phyloP scores from a whole-genome alignment of 108 stramenopile genomes.

The Thalassiosira profunda region DNA sequence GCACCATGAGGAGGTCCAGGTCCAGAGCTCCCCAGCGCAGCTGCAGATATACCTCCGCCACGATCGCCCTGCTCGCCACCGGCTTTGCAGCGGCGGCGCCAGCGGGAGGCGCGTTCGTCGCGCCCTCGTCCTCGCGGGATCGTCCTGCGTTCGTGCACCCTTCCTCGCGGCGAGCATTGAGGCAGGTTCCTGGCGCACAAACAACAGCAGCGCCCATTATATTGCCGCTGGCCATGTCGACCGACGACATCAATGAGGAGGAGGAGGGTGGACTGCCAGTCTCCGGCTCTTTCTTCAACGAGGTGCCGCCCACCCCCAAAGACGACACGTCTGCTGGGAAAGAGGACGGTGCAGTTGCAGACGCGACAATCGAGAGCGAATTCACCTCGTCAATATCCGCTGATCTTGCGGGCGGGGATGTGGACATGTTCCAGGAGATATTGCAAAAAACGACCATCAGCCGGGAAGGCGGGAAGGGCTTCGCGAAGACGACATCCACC shows the following conservation, averaged over 20 bases:
- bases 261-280: constrained; percentile 17
- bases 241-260: constrained; percentile 14
- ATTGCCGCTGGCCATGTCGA: constrained; percentile 12
- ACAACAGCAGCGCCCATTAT: not conserved
- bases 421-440: constrained; percentile 44
- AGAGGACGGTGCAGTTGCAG: not conserved
- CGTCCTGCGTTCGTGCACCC: too few relatives aligned
- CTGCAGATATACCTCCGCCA: too few relatives aligned
- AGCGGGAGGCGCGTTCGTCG: too few relatives aligned
- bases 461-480: constrained; percentile 19
- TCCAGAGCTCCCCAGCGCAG: too few relatives aligned
- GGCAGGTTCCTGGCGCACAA: too few relatives aligned
- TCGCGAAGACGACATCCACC: constrained; percentile 29
- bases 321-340: not conserved
- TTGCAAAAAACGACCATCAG: constrained; percentile 28
- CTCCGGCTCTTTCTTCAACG: constrained; percentile 52
- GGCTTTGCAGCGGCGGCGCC: too few relatives aligned
- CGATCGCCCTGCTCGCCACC: too few relatives aligned
- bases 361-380: not conserved
- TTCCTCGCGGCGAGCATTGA: too few relatives aligned
- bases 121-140: too few relatives aligned
- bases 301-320: constrained; percentile 25
- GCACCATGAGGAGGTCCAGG: not conserved
- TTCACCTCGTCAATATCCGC: constrained; percentile 1
- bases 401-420: constrained; percentile 1